These are phyloP conservation scores for Ananas comosus DNA, from an alignment of 176 grass and related monocot species.

Conservation along the genomic window DNA sequence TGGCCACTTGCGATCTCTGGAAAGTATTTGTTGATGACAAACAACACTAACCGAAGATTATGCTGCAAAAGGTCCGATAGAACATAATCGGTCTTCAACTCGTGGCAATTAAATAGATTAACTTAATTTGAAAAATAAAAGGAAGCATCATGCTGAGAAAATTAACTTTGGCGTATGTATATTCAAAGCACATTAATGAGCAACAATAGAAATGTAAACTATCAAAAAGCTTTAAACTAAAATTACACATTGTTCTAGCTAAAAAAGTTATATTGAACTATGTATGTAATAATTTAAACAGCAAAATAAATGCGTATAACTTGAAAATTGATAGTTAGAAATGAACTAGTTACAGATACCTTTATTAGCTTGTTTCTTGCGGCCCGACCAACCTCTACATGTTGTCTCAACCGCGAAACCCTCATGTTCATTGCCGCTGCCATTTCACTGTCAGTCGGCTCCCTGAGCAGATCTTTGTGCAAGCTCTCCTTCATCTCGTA, in stretches of 20 bases:
- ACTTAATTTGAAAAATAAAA: too few relatives aligned
- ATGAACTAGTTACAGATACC: not conserved
- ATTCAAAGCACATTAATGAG: not conserved
- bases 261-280: not conserved
- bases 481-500: conserved; percentile 7
- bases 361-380: conserved; percentile 27
- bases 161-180: too few relatives aligned
- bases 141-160: too few relatives aligned
- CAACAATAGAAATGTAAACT: not conserved
- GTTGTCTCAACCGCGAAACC: conserved; percentile 11
- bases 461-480: conserved; percentile 17
- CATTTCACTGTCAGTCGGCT: conserved; percentile 14
- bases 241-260: not conserved
- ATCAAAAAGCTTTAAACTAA: too few relatives aligned
- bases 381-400: conserved; percentile 7
- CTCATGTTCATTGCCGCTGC: conserved; percentile 11
- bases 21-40: conserved; percentile 77
- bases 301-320: too few relatives aligned
- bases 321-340: too few relatives aligned
- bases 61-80: conserved; percentile 39
- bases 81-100: not conserved
- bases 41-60: conserved; percentile 73
- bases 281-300: too few relatives aligned
- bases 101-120: too few relatives aligned
- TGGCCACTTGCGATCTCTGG: conserved; percentile 43